phyloP scores from a whole-genome alignment of 306 rosid species.

The Pachyrhizus erosus region DNA sequence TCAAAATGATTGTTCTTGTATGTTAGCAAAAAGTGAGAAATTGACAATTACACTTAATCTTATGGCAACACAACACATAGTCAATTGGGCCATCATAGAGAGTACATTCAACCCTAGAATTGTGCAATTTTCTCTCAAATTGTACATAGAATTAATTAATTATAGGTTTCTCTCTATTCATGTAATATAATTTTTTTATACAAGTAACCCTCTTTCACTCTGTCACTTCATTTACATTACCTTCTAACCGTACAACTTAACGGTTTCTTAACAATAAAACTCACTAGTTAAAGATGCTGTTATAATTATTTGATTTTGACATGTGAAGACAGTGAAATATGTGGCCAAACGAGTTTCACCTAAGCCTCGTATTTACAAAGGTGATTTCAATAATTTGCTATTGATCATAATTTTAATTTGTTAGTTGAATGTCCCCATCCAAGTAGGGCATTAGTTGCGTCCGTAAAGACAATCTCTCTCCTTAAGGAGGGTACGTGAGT shows the following conservation, averaged over 20 bases:
- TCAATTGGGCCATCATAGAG: background rate
- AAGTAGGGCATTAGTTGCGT: conserved; percentile 24
- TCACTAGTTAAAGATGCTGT: background rate
- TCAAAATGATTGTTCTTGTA: background rate
- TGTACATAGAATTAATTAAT: background rate
- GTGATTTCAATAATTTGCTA: background rate
- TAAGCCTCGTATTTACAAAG: background rate
- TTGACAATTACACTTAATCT: background rate
- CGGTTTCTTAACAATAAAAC: background rate
- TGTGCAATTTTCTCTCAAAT: background rate
- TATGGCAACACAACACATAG: background rate
- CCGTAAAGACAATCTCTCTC: background rate
- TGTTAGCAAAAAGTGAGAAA: background rate
- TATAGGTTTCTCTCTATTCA: background rate
- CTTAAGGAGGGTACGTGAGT: background rate
- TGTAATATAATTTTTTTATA: background rate
- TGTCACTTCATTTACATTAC: background rate
- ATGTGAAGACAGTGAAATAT: background rate
- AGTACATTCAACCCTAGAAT: background rate
- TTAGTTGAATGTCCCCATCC: conserved; percentile 8
- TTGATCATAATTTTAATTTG: background rate
- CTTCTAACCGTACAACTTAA: background rate
- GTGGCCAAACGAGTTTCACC: conserved; percentile 24
- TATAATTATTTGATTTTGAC: background rate
- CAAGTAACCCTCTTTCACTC: background rate